Base-by-base conservation (phyloP, 371 early-diverging fungal species). In the Entomophthora muscae region DNA sequence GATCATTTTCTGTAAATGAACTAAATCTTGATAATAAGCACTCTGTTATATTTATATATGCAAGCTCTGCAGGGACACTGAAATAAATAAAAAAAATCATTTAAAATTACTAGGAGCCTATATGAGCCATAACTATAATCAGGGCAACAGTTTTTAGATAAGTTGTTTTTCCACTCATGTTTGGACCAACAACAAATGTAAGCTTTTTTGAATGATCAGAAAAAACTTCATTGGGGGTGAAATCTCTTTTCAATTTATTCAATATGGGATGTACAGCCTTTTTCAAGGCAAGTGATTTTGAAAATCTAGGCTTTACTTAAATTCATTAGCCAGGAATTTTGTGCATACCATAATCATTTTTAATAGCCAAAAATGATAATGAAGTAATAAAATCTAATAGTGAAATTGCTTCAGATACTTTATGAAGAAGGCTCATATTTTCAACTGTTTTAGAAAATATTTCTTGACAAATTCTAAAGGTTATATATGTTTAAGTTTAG, bases 161-260 rank as follows among this genome's bases (percentile, higher is more conserved):
- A 3, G 98, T 93, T 17, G 91, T 84, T 70, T 96, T 96, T 17
- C 97, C 97, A 60, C 86, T 88, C 98, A 98, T 98, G 70, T 99
- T 99, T 0, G 98, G 92, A 0, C 99, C 99, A 0, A 93, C 95
- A 7, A 98, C 84, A 13, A 98, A 75, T 52, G 91, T 90, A 64
- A 98, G 80, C 22, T 80, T 88, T 22, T 76, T 75, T 0, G 78
- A 78, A 1, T 73, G 67, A 23, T 80, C 76, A 1, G 83, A 82
- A 70, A 79, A 87, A 2, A 83, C 75, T 65, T 93, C 89, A 66
- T 95, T 92, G 0, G 97, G 79, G 0, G 90, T 79, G 28, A 83
- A 82, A 2, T 73, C 66, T 3, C 67, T 69, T 24, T 66, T 68
- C 0, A 73, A 66, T 1, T 83, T 67, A 2, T 91, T 90, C 26